phyloP scores from a whole-genome alignment of 306 rosid genomes.

The Lablab purpureus region DNA sequence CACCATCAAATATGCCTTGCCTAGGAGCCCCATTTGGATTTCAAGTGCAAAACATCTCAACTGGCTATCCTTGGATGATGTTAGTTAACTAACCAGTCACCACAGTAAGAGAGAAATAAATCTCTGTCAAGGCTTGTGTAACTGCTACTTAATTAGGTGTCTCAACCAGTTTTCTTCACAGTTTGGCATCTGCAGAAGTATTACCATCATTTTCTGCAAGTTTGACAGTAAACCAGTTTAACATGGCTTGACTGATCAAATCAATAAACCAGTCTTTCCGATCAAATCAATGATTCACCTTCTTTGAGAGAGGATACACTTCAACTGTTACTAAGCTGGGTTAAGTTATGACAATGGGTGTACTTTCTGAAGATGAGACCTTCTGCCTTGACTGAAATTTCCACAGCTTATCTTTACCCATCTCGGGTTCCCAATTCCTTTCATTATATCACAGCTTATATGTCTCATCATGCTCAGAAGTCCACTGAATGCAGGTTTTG shows the following conservation, averaged over 20 bases:
- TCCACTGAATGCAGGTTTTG: neutral
- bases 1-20: neutral
- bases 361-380: neutral
- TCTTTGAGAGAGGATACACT: slow-evolving; percentile 11
- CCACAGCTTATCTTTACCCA: slow-evolving; percentile 12
- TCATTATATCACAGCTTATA: neutral
- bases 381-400: slow-evolving; percentile 1
- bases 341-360: slow-evolving; percentile 2
- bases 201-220: slow-evolving; percentile 12
- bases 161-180: neutral
- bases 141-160: neutral
- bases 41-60: neutral
- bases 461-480: neutral
- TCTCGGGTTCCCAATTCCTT: slow-evolving; percentile 7
- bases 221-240: slow-evolving; percentile 6
- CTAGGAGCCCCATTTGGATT: slow-evolving; percentile 5
- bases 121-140: neutral
- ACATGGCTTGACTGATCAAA: neutral
- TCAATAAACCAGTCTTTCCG: neutral
- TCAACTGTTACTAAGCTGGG: neutral
- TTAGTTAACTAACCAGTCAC: neutral
- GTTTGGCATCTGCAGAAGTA: neutral
- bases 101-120: neutral
- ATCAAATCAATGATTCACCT: slow-evolving; percentile 10
- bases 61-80: neutral